phyloP scores from a whole-genome alignment of 2,329 filamentous ascomycete genomes.

The Ophiostoma perfectum region DNA sequence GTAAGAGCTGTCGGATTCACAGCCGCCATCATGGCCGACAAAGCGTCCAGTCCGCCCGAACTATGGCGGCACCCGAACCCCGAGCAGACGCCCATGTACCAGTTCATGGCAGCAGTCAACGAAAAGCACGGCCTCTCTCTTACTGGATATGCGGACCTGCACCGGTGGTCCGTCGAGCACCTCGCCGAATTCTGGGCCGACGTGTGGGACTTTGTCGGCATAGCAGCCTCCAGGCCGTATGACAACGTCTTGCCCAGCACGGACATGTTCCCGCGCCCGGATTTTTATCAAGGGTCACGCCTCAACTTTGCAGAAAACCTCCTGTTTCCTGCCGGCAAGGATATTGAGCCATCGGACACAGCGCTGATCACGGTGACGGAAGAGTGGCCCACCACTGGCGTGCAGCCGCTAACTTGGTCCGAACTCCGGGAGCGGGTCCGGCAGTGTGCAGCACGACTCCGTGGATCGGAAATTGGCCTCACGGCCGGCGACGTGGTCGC shows the following conservation, averaged over 20 bases:
- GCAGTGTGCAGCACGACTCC: slow-evolving; percentile 63
- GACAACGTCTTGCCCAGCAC: slow-evolving; percentile 62
- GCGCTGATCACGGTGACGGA: slow-evolving; percentile 83
- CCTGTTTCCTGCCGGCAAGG: slow-evolving; percentile 60
- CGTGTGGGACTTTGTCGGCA: slow-evolving; percentile 75
- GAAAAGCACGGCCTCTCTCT: slow-evolving; percentile 59
- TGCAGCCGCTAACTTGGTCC: slow-evolving; percentile 60
- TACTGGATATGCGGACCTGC: slow-evolving; percentile 65
- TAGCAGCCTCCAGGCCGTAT: slow-evolving; percentile 62
- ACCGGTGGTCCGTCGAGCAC: slow-evolving; percentile 77
- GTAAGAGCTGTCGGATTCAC: too few species aligned
- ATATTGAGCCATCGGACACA: slow-evolving; percentile 53
- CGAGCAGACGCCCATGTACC: slow-evolving; percentile 62
- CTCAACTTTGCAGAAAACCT: slow-evolving; percentile 96
- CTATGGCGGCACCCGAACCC: slow-evolving; percentile 70
- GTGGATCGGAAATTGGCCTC: slow-evolving; percentile 54
- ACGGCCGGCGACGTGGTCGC: slow-evolving; percentile 52
- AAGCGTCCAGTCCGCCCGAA: slow-evolving; percentile 17
- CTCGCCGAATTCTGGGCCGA: slow-evolving; percentile 76
- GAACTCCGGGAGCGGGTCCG: slow-evolving; percentile 73
- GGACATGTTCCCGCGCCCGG: slow-evolving; percentile 77
- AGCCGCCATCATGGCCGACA: not conserved
- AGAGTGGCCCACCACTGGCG: slow-evolving; percentile 45
- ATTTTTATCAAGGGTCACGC: slow-evolving; percentile 72
- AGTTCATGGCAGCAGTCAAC: slow-evolving; percentile 66